Conservation (phyloP, 495 filamentous ascomycete species). For the Mytilinidion resinicola region DNA sequence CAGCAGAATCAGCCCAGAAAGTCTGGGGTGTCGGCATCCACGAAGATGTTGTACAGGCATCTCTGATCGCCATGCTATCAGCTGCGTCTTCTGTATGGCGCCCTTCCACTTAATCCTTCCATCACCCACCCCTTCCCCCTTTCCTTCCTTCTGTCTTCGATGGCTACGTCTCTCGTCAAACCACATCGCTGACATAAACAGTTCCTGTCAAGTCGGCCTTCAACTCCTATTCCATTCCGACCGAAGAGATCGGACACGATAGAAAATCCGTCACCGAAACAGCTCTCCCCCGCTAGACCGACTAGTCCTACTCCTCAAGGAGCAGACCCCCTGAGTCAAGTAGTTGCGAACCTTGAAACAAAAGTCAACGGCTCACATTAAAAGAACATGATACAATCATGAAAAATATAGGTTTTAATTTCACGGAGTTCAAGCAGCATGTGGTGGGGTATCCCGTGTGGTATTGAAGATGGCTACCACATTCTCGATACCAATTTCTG, state of each 20-base stretch:
- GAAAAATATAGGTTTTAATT: no score
- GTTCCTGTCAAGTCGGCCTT: slow-evolving; percentile 53
- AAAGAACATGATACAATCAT: background rate
- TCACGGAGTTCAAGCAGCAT: no score
- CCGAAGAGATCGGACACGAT: slow-evolving; percentile 35
- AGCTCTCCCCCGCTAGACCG: background rate
- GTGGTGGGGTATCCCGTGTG: no score
- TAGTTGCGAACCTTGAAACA: slow-evolving; percentile 19
- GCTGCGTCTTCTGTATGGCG: slow-evolving; percentile 81
- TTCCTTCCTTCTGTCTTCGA: no score
- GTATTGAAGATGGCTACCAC: no score
- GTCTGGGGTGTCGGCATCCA: slow-evolving; percentile 97
- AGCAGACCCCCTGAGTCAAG: slow-evolving; percentile 8
- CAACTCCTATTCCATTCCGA: slow-evolving; percentile 49
- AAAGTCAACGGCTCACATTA: slow-evolving; percentile 9
- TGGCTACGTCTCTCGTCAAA: background rate
- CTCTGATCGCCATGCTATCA: slow-evolving; percentile 78
- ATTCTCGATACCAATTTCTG: no score
- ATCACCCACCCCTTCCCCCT: no score
- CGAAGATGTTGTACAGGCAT: slow-evolving; percentile 89
- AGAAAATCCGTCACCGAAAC: slow-evolving; percentile 25
- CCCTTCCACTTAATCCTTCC: background rate
- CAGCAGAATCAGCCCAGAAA: slow-evolving; percentile 57
- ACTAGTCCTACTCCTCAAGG: background rate
- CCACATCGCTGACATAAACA: slow-evolving; percentile 27